Evolutionary conservation across 768 basidiomycete species (phyloP).

Genomic region (Russula ochroleuca): DNA sequence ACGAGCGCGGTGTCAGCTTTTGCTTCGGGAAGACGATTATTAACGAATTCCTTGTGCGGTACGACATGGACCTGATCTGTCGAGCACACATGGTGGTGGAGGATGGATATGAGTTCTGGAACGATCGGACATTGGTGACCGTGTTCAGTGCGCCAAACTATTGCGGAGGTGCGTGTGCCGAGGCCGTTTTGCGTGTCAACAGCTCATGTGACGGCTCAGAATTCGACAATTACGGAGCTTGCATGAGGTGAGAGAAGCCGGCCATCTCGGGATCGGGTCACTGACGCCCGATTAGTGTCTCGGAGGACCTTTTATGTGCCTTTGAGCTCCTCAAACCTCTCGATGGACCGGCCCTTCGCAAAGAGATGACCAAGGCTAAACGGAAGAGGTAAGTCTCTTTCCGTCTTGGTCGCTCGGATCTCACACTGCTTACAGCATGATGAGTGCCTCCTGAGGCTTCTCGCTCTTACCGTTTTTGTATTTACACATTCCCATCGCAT

Average conservation of each 20-base stretch:
- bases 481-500: not conserved
- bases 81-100: conserved; percentile 99
- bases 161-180: conserved; percentile 74
- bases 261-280: not conserved
- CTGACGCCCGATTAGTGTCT: conserved; percentile 54
- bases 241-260: conserved; percentile 69
- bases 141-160: conserved; percentile 99
- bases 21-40: conserved; percentile 98
- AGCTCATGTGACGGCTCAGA: conserved; percentile 45
- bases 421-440: conserved; percentile 24
- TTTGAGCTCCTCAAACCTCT: conserved; percentile 96
- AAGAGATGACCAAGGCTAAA: conserved; percentile 98
- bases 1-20: conserved; percentile 97
- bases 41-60: conserved; percentile 89
- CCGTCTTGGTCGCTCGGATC: not conserved
- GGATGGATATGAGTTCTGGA: conserved; percentile 99
- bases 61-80: conserved; percentile 99
- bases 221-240: conserved; percentile 93
- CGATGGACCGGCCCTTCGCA: conserved; percentile 89
- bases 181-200: conserved; percentile 9
- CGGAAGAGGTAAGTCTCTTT: conserved; percentile 72
- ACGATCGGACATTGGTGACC: conserved; percentile 95
- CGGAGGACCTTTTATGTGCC: conserved; percentile 94
- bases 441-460: conserved; percentile 28
- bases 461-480: not conserved